These are phyloP conservation scores for Monilinia vaccinii-corymbosi DNA, from an alignment of 2,329 filamentous ascomycete genomes.

Conservation along the genomic window DNA sequence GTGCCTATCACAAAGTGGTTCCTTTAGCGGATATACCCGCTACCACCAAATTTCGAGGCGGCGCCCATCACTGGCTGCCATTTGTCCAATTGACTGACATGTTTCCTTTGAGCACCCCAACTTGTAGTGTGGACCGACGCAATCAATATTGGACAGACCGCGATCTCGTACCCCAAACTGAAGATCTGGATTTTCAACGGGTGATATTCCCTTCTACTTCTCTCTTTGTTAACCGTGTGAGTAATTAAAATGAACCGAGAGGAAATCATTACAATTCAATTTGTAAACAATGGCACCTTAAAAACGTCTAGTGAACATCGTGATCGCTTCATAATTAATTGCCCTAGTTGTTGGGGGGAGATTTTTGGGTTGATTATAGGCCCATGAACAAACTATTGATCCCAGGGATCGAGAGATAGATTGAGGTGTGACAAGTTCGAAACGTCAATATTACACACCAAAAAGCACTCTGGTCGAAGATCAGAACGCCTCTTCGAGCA, in stretches of 20 bases:
- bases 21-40: slow-evolving; percentile 7
- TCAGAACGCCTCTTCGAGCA: slow-evolving; percentile 1
- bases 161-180: slow-evolving; percentile 6
- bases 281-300: neutral
- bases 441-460: slow-evolving; percentile 11
- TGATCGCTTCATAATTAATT: neutral
- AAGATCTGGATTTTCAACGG: slow-evolving; percentile 3
- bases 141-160: neutral
- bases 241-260: neutral
- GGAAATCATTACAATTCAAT: neutral
- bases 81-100: slow-evolving; percentile 3
- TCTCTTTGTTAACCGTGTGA: neutral
- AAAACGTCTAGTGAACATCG: neutral
- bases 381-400: slow-evolving; percentile 10
- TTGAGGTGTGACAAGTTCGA: slow-evolving; percentile 8
- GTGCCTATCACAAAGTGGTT: slow-evolving; percentile 5
- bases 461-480: slow-evolving; percentile 7
- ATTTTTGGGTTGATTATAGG: neutral
- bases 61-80: slow-evolving; percentile 1
- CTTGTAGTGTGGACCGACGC: slow-evolving; percentile 4
- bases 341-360: neutral
- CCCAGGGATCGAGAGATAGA: slow-evolving; percentile 8
- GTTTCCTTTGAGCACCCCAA: slow-evolving; percentile 2
- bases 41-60: slow-evolving; percentile 5
- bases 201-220: neutral